Evolutionary conservation across 1,284 basidiomycete species (phyloP).

Genomic region (Bondarzewia mesenterica): DNA sequence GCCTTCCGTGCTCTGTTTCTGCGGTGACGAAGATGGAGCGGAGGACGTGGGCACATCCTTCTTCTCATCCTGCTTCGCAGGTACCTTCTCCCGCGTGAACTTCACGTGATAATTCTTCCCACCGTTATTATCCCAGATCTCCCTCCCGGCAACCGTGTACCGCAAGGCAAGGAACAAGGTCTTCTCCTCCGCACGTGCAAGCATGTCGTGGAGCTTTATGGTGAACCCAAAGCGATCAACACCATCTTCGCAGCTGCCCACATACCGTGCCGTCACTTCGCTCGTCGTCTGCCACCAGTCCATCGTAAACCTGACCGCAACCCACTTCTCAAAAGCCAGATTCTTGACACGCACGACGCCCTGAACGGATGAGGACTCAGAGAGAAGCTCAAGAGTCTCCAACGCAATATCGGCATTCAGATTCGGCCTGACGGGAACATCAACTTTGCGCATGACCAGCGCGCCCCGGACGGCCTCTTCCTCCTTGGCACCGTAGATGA

Average conservation of each 20-base stretch:
- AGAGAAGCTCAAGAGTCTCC: constrained; percentile 48
- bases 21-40: too few species aligned
- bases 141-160: constrained; percentile 64
- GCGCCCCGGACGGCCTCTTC: too few species aligned
- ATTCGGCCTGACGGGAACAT: constrained; percentile 2
- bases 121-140: constrained; percentile 90
- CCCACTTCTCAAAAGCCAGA: constrained; percentile 81
- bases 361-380: constrained; percentile 49
- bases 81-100: constrained; percentile 30
- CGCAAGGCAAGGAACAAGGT: constrained; percentile 77
- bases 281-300: constrained; percentile 95
- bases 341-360: constrained; percentile 82
- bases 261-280: constrained; percentile 80
- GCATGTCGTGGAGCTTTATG: constrained; percentile 58
- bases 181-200: constrained; percentile 61
- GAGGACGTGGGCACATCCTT: too few species aligned
- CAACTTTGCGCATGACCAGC: constrained; percentile 8
- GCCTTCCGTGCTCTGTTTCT: constrained; percentile 5
- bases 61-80: constrained; percentile 4
- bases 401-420: constrained; percentile 23
- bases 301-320: constrained; percentile 87
- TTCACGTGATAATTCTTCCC: constrained; percentile 74
- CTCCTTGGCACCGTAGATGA: constrained; percentile 39
- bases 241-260: constrained; percentile 32
- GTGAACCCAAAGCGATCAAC: constrained; percentile 66